phyloP scores from a whole-genome alignment of 108 stramenopile genomes.

The Cyclotella atomus region DNA sequence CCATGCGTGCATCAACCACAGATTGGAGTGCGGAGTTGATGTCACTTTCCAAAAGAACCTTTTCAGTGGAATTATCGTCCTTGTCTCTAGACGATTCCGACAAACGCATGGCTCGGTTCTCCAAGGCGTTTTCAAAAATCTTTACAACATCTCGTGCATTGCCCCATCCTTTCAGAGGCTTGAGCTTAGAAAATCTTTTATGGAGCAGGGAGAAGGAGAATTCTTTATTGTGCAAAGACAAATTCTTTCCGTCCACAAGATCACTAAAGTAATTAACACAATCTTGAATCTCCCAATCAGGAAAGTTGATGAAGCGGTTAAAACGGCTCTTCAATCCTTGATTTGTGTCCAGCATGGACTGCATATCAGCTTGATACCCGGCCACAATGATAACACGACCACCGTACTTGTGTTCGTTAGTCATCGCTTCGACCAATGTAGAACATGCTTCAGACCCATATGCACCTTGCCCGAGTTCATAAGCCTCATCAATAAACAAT shows the following conservation, averaged over 20 bases:
- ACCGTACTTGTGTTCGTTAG: slow-evolving; percentile 57
- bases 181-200: slow-evolving; percentile 14
- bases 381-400: slow-evolving; percentile 73
- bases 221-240: slow-evolving; percentile 7
- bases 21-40: slow-evolving; percentile 4
- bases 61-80: neutral
- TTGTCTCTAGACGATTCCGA: neutral
- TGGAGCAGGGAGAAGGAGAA: neutral
- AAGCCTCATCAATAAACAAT: slow-evolving; percentile 80
- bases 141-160: slow-evolving; percentile 32
- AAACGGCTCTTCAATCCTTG: slow-evolving; percentile 79
- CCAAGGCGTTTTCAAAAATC: slow-evolving; percentile 12
- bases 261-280: slow-evolving; percentile 5
- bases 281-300: slow-evolving; percentile 26
- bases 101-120: slow-evolving; percentile 16
- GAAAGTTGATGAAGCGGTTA: slow-evolving; percentile 32
- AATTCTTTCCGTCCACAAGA: neutral
- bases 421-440: slow-evolving; percentile 74
- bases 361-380: slow-evolving; percentile 66
- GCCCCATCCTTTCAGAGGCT: slow-evolving; percentile 29
- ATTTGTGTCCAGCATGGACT: slow-evolving; percentile 69
- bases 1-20: slow-evolving; percentile 25
- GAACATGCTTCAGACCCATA: slow-evolving; percentile 79
- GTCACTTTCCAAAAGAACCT: slow-evolving; percentile 8
- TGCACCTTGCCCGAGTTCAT: slow-evolving; percentile 69